Percentiles rank a stretch among this genome's conserved stretches.
phyloP scores from a whole-genome alignment of 768 basidiomycete genomes.

The Cubamyces sp. region DNA sequence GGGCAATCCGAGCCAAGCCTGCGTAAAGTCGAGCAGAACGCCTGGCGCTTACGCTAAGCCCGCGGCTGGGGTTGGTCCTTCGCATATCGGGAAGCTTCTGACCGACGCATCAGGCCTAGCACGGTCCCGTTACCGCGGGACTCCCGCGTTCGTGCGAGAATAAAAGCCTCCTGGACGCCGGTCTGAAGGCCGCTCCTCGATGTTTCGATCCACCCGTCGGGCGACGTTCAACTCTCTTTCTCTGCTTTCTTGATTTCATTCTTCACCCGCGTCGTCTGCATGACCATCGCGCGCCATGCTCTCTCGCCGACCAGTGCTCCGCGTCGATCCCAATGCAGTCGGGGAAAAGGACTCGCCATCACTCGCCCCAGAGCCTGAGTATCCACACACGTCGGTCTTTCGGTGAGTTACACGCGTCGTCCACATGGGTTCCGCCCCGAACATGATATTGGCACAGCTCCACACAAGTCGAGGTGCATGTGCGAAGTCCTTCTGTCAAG shows the following conservation, averaged over 20 bases:
- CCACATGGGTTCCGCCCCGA: background rate
- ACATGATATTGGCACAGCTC: constrained; percentile 21
- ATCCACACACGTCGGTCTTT: constrained; percentile 34
- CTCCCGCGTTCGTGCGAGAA: constrained; percentile 18
- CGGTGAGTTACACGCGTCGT: constrained; percentile 24
- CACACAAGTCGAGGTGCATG: constrained; percentile 57
- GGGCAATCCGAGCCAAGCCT: constrained; percentile 1
- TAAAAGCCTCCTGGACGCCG: constrained; percentile 26
- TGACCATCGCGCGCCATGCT: constrained; percentile 19
- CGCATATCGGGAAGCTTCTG: constrained; percentile 18
- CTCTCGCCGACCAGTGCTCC: constrained; percentile 19
- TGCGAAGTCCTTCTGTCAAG: constrained; percentile 66
- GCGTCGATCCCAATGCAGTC: constrained; percentile 17
- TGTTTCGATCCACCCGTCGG: constrained; percentile 20
- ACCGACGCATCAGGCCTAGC: constrained; percentile 17
- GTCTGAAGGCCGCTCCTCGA: constrained; percentile 17
- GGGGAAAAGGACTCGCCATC: constrained; percentile 11
- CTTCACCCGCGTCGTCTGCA: constrained; percentile 17
- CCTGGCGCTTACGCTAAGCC: constrained; percentile 15
- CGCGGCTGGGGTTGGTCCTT: constrained; percentile 9
- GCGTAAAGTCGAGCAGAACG: constrained; percentile 9
- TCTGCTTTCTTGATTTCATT: constrained; percentile 10
- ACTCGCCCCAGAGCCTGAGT: constrained; percentile 14
- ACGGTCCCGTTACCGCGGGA: constrained; percentile 22
- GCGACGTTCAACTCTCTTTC: constrained; percentile 18